Conservation (phyloP, 495 filamentous ascomycete species). For the Hypomontagnella submonticulosa region DNA sequence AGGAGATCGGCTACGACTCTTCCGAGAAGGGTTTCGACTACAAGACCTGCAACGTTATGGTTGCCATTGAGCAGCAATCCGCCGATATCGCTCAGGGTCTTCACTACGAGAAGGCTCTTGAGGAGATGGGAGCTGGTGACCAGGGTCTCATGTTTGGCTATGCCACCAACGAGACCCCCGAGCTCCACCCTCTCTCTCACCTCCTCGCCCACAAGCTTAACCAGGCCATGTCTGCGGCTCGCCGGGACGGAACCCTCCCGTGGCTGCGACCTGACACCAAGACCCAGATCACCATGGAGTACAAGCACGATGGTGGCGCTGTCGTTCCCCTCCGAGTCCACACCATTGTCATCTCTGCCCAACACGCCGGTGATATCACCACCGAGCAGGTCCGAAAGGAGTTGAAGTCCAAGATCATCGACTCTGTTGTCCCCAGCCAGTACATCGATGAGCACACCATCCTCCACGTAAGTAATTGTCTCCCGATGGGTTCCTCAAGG, state of each 20-base stretch:
- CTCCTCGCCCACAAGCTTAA: constrained; percentile 96
- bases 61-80: constrained; percentile 99
- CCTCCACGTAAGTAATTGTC: constrained; percentile 77
- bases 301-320: constrained; percentile 93
- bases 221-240: constrained; percentile 86
- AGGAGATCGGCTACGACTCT: constrained; percentile 98
- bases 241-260: constrained; percentile 84
- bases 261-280: constrained; percentile 99
- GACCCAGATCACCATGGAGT: constrained; percentile 99
- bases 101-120: constrained; percentile 93
- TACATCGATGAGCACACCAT: constrained; percentile 91
- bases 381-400: constrained; percentile 94
- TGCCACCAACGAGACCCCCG: constrained; percentile 98
- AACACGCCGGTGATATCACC: constrained; percentile 89
- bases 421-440: constrained; percentile 89
- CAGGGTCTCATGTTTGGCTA: constrained; percentile 99
- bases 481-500: constrained; percentile 39
- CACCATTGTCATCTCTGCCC: constrained; percentile 95
- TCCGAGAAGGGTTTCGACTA: constrained; percentile 99
- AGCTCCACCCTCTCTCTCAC: constrained; percentile 93
- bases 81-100: constrained; percentile 99
- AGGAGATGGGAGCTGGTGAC: constrained; percentile 98
- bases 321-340: constrained; percentile 93
- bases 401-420: constrained; percentile 97
- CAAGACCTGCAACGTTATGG: constrained; percentile 98